Evolutionary conservation across 306 rosid species (phyloP).

Genomic region (Lathyrus sativus): DNA sequence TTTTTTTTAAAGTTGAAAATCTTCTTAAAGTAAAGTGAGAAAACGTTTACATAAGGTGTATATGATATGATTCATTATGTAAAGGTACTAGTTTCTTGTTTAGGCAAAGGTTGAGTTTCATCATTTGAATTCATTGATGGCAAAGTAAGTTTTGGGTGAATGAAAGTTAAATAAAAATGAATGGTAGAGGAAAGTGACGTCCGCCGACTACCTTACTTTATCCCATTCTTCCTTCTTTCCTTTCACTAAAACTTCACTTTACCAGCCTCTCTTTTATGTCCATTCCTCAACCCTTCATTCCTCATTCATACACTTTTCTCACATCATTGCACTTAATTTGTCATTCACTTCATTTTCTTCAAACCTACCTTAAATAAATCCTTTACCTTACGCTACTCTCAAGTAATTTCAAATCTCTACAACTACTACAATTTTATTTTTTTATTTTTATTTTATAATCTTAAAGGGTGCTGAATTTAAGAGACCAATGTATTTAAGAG

Average conservation of each 20-base stretch:
- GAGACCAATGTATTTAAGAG: constrained; percentile 23
- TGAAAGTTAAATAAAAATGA: constrained; percentile 25
- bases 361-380: neutral
- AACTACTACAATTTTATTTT: neutral
- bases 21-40: too few relatives aligned
- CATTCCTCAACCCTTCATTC: constrained; percentile 45
- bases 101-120: neutral
- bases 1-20: neutral
- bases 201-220: constrained; percentile 66
- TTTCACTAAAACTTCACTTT: constrained; percentile 64
- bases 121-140: constrained; percentile 28
- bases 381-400: neutral
- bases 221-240: constrained; percentile 68
- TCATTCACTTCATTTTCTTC: constrained; percentile 32
- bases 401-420: constrained; percentile 10
- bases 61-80: neutral
- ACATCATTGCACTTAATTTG: constrained; percentile 37
- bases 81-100: neutral
- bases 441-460: neutral
- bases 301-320: constrained; percentile 38
- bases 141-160: constrained; percentile 36
- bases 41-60: neutral
- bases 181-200: constrained; percentile 56
- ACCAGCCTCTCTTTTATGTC: constrained; percentile 44
- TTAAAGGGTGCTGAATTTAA: constrained; percentile 28